phyloP scores from a whole-genome alignment of 2,329 filamentous ascomycete genomes.

The Nemania sp. region DNA sequence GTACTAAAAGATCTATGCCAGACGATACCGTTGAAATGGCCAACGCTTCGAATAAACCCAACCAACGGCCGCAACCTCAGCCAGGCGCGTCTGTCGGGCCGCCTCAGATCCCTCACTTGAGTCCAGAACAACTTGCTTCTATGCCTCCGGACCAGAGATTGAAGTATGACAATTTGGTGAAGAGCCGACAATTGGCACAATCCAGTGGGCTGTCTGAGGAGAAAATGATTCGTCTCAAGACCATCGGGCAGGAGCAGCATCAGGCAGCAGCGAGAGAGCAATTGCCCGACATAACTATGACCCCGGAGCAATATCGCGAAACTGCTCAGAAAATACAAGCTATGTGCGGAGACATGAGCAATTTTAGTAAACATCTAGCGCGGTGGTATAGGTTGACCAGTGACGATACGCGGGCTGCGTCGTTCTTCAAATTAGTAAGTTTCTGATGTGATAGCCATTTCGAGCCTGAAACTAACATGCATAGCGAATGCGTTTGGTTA shows the following conservation, averaged over 20 bases:
- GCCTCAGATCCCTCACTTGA: slow-evolving; percentile 37
- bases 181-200: slow-evolving; percentile 29
- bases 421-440: slow-evolving; percentile 59
- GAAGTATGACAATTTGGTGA: slow-evolving; percentile 47
- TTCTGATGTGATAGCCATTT: neutral
- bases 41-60: slow-evolving; percentile 27
- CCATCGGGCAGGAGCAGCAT: slow-evolving; percentile 40
- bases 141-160: slow-evolving; percentile 51
- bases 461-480: slow-evolving; percentile 40
- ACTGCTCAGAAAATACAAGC: slow-evolving; percentile 48
- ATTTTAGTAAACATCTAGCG: slow-evolving; percentile 49
- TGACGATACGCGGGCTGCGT: slow-evolving; percentile 54
- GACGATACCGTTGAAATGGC: slow-evolving; percentile 46
- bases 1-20: slow-evolving; percentile 53
- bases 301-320: slow-evolving; percentile 48
- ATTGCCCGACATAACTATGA: slow-evolving; percentile 52
- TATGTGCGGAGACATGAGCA: slow-evolving; percentile 47
- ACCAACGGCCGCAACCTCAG: slow-evolving; percentile 37
- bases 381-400: slow-evolving; percentile 53
- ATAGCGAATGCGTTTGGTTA: slow-evolving; percentile 56
- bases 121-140: slow-evolving; percentile 45
- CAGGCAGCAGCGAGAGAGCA: slow-evolving; percentile 44
- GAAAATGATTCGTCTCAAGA: slow-evolving; percentile 42
- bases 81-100: slow-evolving; percentile 9
- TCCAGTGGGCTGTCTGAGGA: slow-evolving; percentile 41